Percentiles rank a stretch among this genome's conserved stretches.
Evolutionary conservation across 371 early-diverging fungal genomes (phyloP).

Genomic region (Actinomortierella ambigua): DNA sequence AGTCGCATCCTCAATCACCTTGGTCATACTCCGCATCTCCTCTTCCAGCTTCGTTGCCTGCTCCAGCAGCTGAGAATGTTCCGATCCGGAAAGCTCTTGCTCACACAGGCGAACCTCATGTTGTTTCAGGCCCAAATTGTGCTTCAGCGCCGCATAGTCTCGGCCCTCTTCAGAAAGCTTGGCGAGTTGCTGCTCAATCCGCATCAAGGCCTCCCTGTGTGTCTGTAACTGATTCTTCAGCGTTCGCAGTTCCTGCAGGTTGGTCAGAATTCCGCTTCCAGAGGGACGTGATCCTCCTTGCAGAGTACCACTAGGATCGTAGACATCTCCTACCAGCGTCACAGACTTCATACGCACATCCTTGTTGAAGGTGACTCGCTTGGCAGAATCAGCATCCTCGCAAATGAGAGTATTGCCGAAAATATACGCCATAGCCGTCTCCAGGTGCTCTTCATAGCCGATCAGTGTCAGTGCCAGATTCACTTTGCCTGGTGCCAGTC

Average conservation of each 20-base stretch:
- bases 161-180: constrained; percentile 47
- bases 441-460: constrained; percentile 78
- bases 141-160: constrained; percentile 56
- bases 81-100: constrained; percentile 72
- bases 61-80: constrained; percentile 61
- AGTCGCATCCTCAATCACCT: constrained; percentile 49
- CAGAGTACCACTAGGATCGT: constrained; percentile 97
- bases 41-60: constrained; percentile 43
- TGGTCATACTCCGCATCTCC: constrained; percentile 54
- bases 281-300: constrained; percentile 94
- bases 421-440: constrained; percentile 92
- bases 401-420: constrained; percentile 96
- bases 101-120: constrained; percentile 77
- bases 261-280: constrained; percentile 76
- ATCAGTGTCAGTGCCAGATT: constrained; percentile 85
- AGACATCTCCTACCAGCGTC: constrained; percentile 98
- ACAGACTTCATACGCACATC: constrained; percentile 85
- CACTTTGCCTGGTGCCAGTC: constrained; percentile 82
- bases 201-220: constrained; percentile 52
- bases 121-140: constrained; percentile 69
- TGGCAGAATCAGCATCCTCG: constrained; percentile 85
- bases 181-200: constrained; percentile 53
- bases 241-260: constrained; percentile 69
- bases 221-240: constrained; percentile 56
- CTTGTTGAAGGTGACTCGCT: constrained; percentile 87